phyloP scores from a whole-genome alignment of 768 basidiomycete genomes.

The Steccherinum ochraceum region DNA sequence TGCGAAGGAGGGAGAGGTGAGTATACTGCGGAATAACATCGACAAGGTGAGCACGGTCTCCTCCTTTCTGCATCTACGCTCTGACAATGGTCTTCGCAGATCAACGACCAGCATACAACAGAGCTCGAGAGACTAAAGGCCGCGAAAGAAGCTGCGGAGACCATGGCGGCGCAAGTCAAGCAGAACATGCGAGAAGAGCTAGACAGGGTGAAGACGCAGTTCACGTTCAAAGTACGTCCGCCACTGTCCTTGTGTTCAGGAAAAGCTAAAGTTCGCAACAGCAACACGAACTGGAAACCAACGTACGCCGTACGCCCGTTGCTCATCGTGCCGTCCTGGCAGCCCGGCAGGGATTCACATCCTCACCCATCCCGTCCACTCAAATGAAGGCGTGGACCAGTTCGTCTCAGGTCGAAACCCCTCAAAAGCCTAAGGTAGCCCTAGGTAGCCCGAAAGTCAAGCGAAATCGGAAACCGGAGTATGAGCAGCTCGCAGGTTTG shows the following conservation, averaged over 20 bases:
- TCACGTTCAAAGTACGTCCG: slow-evolving; percentile 55
- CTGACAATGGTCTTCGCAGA: slow-evolving; percentile 32
- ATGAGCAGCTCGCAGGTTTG: slow-evolving; percentile 3
- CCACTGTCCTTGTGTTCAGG: neutral
- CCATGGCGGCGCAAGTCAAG: slow-evolving; percentile 37
- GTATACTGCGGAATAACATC: slow-evolving; percentile 55
- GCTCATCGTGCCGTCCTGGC: slow-evolving; percentile 39
- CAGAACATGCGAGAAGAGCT: slow-evolving; percentile 37
- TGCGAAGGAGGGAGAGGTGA: slow-evolving; percentile 66
- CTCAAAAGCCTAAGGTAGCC: slow-evolving; percentile 30
- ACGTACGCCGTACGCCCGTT: slow-evolving; percentile 41
- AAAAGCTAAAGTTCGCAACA: slow-evolving; percentile 18
- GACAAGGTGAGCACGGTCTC: slow-evolving; percentile 52
- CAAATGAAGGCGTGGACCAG: slow-evolving; percentile 4
- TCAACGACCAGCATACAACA: slow-evolving; percentile 48
- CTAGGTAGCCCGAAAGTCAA: neutral
- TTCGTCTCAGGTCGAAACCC: slow-evolving; percentile 28
- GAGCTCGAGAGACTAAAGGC: slow-evolving; percentile 51
- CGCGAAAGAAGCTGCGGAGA: slow-evolving; percentile 55
- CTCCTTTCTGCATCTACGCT: neutral
- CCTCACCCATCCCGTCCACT: slow-evolving; percentile 28
- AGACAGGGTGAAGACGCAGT: slow-evolving; percentile 63
- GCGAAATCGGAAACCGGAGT: neutral
- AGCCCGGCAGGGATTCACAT: slow-evolving; percentile 29
- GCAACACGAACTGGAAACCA: slow-evolving; percentile 66